Evolutionary conservation across 495 filamentous ascomycete species (phyloP).

Genomic region (Haplographium delicatum): DNA sequence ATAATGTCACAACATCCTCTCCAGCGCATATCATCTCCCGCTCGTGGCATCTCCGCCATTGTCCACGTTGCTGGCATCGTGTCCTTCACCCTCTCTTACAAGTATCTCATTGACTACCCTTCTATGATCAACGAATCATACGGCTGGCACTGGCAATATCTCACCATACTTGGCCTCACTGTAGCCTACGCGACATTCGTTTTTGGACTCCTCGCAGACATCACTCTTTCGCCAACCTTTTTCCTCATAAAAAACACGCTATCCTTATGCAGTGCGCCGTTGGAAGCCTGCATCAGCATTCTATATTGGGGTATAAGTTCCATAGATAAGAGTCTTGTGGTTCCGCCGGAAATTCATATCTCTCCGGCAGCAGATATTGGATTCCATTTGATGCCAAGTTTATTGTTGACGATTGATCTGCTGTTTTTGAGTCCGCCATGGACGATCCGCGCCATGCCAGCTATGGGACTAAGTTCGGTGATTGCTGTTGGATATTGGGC

Average conservation of each 20-base stretch:
- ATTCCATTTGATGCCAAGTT: slow-evolving; percentile 72
- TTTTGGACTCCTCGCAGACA: slow-evolving; percentile 67
- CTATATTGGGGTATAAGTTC: slow-evolving; percentile 75
- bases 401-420: slow-evolving; percentile 67
- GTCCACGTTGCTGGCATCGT: slow-evolving; percentile 65
- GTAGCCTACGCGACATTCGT: slow-evolving; percentile 65
- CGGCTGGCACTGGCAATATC: slow-evolving; percentile 80
- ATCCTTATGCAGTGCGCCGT: slow-evolving; percentile 65
- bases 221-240: slow-evolving; percentile 57
- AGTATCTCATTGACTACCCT: slow-evolving; percentile 41
- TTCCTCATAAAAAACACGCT: slow-evolving; percentile 73
- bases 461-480: slow-evolving; percentile 53
- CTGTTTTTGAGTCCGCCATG: slow-evolving; percentile 78
- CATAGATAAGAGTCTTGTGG: slow-evolving; percentile 54
- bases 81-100: slow-evolving; percentile 65
- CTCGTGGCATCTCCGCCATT: slow-evolving; percentile 59
- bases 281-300: slow-evolving; percentile 78
- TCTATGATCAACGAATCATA: slow-evolving; percentile 58
- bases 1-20: slow-evolving; percentile 53
- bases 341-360: slow-evolving; percentile 42
- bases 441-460: slow-evolving; percentile 57
- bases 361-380: slow-evolving; percentile 57
- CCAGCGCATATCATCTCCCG: slow-evolving; percentile 67
- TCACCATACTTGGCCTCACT: slow-evolving; percentile 76
- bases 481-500: slow-evolving; percentile 79